Base-by-base conservation (phyloP, 2,329 filamentous ascomycete genomes). In the Fusarium virguliforme region DNA sequence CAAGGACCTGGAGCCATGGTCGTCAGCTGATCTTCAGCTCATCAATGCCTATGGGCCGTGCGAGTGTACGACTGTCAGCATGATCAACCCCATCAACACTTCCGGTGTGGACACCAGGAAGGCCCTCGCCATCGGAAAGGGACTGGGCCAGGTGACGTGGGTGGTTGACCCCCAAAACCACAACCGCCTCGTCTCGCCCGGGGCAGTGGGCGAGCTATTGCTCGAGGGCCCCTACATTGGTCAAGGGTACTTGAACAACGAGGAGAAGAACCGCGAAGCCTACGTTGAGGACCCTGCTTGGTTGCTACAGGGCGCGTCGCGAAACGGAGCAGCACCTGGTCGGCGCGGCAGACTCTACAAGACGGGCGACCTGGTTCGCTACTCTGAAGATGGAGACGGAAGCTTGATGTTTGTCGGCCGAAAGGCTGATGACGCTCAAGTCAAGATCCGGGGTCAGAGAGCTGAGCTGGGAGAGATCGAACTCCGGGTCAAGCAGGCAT, bases 361-460 rank as follows among this genome's bases (percentile, higher is more conserved):
- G 59, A 86, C 85, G 1, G 85, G 85, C 4, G 85, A 87, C 65
- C 76, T 87, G 13, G 85, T 79, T 3, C 76, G 75, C 37, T 85
- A 85, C 26, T 75, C 81, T 30, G 72, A 76, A 7, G 46, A 61
- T 10, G 12, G 13, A 0, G 38, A 63, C 6, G 64, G 64, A 0
- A 76, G 75, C 13, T 74, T 87, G 9, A 70, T 79, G 0, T 86
- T 83, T 56, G 70, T 86, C 32, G 87, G 86, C 46, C 81, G 88
- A 13, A 88, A 87, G 67, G 37, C 35, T 3, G 53, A 56, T 30
- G 88, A 90, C 68, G 83, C 82, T 0, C 88, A 90, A 73, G 83
- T 89, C 55, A 90, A 90, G 75, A 77, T 90, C 8, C 83, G 84
- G n/a, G 90, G 90, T 24, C 89, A 85, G 65, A 78, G 87, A 55